These are phyloP conservation scores for Luvunga scandens DNA, from an alignment of 345 rosid genomes.

Conservation along the genomic window DNA sequence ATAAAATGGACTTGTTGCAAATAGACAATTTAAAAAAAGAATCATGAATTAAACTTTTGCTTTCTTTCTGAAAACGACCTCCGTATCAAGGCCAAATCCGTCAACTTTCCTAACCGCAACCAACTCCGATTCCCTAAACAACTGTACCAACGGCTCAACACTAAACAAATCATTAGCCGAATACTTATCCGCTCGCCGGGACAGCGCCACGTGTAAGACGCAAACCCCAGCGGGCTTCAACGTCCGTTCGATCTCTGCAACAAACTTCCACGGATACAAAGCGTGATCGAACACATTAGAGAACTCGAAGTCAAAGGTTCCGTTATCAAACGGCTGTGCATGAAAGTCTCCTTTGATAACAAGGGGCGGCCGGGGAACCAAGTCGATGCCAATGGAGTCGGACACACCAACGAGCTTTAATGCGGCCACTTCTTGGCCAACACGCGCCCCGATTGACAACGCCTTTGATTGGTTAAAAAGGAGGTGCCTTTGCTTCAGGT, in stretches of 20 bases:
- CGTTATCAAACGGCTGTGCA: conserved; percentile 38
- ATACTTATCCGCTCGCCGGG: conserved; percentile 36
- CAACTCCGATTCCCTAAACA: conserved; percentile 32
- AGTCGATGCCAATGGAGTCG: conserved; percentile 38
- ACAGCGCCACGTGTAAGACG: conserved; percentile 35
- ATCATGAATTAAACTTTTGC: background rate
- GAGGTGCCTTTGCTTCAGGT: conserved; percentile 23
- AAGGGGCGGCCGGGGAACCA: conserved; percentile 41
- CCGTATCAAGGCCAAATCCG: conserved; percentile 44
- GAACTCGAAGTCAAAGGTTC: conserved; percentile 40
- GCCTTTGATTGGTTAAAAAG: conserved; percentile 26
- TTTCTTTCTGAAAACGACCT: conserved; percentile 30
- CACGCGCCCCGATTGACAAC: conserved; percentile 40
- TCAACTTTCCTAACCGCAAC: conserved; percentile 28
- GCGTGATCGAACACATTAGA: conserved; percentile 49
- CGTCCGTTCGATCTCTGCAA: conserved; percentile 44
- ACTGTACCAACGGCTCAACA: conserved; percentile 23
- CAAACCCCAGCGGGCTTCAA: conserved; percentile 35
- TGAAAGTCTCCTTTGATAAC: conserved; percentile 42
- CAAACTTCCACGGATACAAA: conserved; percentile 31
- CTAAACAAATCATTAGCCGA: conserved; percentile 43
- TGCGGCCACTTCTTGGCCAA: conserved; percentile 44
- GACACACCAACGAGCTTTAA: conserved; percentile 23
- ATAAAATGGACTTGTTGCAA: background rate
- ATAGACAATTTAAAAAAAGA: background rate